Percentiles rank a stretch among this genome's conserved stretches.
These are phyloP conservation scores for Arachis monticola DNA, from an alignment of 331 rosid genomes.

Conservation along the genomic window DNA sequence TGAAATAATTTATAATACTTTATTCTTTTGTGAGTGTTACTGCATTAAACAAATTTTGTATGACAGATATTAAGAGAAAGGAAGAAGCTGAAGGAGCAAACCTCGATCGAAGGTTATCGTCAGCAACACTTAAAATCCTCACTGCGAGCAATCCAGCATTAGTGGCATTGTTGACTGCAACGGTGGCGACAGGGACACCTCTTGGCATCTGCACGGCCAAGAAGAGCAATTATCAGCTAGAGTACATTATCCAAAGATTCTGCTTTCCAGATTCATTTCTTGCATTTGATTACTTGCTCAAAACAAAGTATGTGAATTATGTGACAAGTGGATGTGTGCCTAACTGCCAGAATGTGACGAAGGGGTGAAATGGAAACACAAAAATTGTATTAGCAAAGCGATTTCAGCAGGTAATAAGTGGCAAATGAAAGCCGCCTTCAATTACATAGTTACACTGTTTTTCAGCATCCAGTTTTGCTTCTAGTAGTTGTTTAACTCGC, in stretches of 20 bases:
- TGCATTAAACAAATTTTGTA: conserved; percentile 2
- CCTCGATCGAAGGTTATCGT: conserved; percentile 63
- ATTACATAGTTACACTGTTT: neutral
- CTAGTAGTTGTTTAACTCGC: neutral
- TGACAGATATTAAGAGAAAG: neutral
- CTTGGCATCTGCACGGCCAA: conserved; percentile 74
- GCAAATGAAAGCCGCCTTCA: neutral
- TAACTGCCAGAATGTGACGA: neutral
- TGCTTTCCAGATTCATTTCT: conserved; percentile 3
- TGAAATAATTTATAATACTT: neutral
- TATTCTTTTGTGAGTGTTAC: conserved; percentile 14
- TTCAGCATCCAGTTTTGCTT: conserved; percentile 13
- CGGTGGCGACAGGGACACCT: conserved; percentile 91
- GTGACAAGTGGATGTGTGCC: neutral
- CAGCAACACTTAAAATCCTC: conserved; percentile 59
- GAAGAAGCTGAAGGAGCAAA: conserved; percentile 28
- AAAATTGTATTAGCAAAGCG: neutral
- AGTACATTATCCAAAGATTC: neutral
- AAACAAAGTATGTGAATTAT: neutral
- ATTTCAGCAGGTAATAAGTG: neutral
- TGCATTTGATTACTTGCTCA: conserved; percentile 16
- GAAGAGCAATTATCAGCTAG: neutral
- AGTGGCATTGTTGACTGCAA: conserved; percentile 87
- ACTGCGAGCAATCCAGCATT: conserved; percentile 83
- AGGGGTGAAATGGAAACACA: neutral